These are phyloP conservation scores for Rhododendron williamsianum DNA, from an alignment of 148 eudicot species.

Conservation along the genomic window DNA sequence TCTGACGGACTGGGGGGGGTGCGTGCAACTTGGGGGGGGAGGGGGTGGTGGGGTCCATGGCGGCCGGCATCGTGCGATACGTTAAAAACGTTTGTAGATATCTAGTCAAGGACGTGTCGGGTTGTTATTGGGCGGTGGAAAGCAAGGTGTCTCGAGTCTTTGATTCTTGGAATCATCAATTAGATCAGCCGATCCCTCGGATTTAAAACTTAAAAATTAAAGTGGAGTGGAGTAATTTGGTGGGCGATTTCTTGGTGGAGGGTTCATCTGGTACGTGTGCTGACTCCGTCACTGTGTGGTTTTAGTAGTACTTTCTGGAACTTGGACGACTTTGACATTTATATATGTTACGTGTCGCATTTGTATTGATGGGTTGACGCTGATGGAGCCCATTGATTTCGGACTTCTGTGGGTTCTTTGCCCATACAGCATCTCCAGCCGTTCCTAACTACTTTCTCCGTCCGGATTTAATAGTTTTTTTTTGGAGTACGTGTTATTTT, in stretches of 20 bases:
- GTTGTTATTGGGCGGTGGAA: not conserved
- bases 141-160: not conserved
- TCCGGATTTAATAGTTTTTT: too few species aligned
- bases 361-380: not conserved
- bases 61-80: not conserved
- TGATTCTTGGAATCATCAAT: conserved; percentile 11
- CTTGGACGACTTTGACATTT: not conserved
- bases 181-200: conserved; percentile 17
- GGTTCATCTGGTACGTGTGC: conserved; percentile 2
- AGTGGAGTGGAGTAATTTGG: not conserved
- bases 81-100: not conserved
- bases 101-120: not conserved
- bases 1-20: not conserved
- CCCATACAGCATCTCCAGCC: too few species aligned
- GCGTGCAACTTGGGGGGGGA: not conserved
- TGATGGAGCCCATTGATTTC: not conserved
- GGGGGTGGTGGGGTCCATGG: not conserved
- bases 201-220: not conserved
- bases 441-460: too few species aligned
- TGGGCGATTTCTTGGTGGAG: conserved; percentile 6
- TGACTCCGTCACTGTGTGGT: not conserved
- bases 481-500: too few species aligned
- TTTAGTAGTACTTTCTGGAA: not conserved
- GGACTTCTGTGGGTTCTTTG: not conserved
- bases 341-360: not conserved